phyloP scores from a whole-genome alignment of 352 stramenopile genomes.

The Pythium dissotocum region DNA sequence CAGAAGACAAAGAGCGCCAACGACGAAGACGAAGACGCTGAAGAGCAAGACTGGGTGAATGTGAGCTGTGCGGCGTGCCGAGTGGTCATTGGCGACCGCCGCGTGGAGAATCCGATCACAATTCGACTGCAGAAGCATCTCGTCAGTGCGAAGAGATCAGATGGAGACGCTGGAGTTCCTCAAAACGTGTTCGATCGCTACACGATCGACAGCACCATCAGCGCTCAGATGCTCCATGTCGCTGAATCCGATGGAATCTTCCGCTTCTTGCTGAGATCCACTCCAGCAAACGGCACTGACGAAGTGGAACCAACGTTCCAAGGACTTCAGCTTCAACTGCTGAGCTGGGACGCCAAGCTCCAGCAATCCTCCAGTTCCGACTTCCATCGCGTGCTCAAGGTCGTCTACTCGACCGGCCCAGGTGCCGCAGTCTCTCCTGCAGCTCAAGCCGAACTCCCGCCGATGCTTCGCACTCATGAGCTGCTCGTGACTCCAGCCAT shows the following conservation, averaged over 20 bases:
- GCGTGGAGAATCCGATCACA: constrained; percentile 40
- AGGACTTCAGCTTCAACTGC: constrained; percentile 43
- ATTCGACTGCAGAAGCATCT: constrained; percentile 67
- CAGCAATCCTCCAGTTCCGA: constrained; percentile 26
- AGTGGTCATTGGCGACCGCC: constrained; percentile 38
- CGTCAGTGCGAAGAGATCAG: constrained; percentile 27
- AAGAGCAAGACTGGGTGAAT: constrained; percentile 36
- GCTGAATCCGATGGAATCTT: constrained; percentile 77
- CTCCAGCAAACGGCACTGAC: background rate
- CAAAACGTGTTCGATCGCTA: constrained; percentile 62
- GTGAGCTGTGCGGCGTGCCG: constrained; percentile 49
- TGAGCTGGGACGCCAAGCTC: constrained; percentile 77
- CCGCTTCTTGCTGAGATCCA: constrained; percentile 43
- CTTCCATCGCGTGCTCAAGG: constrained; percentile 69
- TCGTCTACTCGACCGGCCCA: constrained; percentile 41
- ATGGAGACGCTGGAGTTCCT: background rate
- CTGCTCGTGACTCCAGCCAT: constrained; percentile 38
- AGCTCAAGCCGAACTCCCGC: constrained; percentile 8
- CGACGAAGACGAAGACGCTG: constrained; percentile 21
- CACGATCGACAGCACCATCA: constrained; percentile 71
- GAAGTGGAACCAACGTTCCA: constrained; percentile 18
- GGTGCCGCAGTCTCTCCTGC: background rate
- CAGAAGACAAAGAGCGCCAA: background rate
- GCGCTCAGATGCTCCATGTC: constrained; percentile 62
- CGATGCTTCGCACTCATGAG: constrained; percentile 32